Conservation (phyloP, 2,329 filamentous ascomycete genomes). For the Fusarium duplospermum region DNA sequence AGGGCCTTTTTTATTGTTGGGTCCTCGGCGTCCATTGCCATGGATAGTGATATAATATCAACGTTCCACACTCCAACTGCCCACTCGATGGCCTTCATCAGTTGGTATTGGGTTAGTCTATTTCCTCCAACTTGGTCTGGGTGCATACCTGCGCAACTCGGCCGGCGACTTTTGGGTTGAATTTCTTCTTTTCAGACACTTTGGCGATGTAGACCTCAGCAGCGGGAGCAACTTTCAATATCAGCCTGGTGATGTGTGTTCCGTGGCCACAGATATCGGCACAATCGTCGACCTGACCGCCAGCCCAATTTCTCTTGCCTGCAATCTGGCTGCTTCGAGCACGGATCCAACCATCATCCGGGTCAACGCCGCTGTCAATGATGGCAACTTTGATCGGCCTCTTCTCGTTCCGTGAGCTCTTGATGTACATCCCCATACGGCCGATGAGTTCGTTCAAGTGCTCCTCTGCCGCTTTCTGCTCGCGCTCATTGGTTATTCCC, state of each 20-base stretch:
- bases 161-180: accelerated
- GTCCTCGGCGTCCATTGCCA: not conserved
- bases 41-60: not conserved
- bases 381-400: not conserved
- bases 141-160: not conserved
- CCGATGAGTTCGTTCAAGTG: not conserved
- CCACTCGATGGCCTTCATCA: not conserved
- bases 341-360: not conserved
- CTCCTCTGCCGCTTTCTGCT: not conserved
- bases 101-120: too few species aligned
- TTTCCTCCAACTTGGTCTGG: too few species aligned
- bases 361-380: not conserved
- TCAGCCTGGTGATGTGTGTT: not conserved
- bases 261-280: not conserved
- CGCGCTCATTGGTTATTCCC: not conserved
- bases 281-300: not conserved
- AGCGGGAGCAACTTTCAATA: not conserved
- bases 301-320: not conserved
- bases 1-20: not conserved
- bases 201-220: not conserved
- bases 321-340: not conserved
- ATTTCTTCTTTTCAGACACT: not conserved
- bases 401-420: not conserved
- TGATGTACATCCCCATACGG: too few species aligned
- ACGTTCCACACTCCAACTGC: not conserved